Percentiles rank a stretch among this genome's conserved stretches.
phyloP scores from a whole-genome alignment of 805 yeast genomes.

The Saturnispora galanensis region DNA sequence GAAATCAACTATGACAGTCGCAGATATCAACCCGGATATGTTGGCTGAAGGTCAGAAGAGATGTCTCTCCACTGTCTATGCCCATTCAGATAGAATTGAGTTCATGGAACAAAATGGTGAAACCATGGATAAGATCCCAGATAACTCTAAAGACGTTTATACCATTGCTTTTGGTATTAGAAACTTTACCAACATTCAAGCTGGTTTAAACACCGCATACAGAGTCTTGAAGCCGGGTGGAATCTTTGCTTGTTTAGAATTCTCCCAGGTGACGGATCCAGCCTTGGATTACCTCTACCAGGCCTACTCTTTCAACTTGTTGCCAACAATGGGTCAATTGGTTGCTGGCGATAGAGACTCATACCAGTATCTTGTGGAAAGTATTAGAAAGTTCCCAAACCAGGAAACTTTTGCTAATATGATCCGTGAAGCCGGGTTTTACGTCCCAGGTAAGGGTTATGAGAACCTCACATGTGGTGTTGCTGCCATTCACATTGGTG shows the following conservation, averaged over 20 bases:
- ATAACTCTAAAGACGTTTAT: conserved; percentile 85
- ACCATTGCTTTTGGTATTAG: conserved; percentile 97
- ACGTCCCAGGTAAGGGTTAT: conserved; percentile 82
- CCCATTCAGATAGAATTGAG: conserved; percentile 58
- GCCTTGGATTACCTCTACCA: conserved; percentile 68
- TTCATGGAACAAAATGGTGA: conserved; percentile 93
- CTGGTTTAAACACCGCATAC: conserved; percentile 90
- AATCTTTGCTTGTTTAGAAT: conserved; percentile 91
- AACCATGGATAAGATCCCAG: conserved; percentile 69
- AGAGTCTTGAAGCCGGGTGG: conserved; percentile 97
- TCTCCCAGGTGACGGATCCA: conserved; percentile 81
- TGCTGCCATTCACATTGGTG: conserved; percentile 93
- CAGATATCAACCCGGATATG: conserved; percentile 96
- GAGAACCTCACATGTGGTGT: conserved; percentile 92
- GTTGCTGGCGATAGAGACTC: conserved; percentile 94
- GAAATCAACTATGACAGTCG: conserved; percentile 74
- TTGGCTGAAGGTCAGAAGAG: conserved; percentile 83
- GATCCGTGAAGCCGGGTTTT: conserved; percentile 94
- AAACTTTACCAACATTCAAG: conserved; percentile 90
- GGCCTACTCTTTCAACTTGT: conserved; percentile 75
- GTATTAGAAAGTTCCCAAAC: conserved; percentile 82
- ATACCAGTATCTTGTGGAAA: conserved; percentile 92
- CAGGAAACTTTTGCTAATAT: conserved; percentile 85
- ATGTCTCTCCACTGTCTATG: conserved; percentile 46
- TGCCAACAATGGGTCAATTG: conserved; percentile 93